Evolutionary conservation across 306 rosid genomes (phyloP).

Genomic region (Senna siamea): DNA sequence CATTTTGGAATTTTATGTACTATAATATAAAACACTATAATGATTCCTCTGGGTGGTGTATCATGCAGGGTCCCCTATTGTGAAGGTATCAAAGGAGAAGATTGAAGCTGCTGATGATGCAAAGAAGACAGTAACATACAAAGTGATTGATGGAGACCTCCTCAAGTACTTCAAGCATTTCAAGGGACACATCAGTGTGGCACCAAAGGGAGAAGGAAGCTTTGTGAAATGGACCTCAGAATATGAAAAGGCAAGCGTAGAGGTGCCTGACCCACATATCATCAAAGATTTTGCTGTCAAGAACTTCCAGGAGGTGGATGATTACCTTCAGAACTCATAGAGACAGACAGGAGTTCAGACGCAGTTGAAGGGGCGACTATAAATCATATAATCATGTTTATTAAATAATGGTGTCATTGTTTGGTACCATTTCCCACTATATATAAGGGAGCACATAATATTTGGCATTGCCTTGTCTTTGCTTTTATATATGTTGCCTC

Average conservation of each 20-base stretch:
- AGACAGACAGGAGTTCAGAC: too few relatives aligned
- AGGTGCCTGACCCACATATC: conserved; percentile 63
- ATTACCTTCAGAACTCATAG: conserved; percentile 50
- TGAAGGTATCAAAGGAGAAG: conserved; percentile 64
- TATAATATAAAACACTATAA: too few relatives aligned
- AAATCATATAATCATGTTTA: conserved; percentile 13
- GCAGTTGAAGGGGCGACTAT: too few relatives aligned
- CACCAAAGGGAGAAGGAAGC: conserved; percentile 61
- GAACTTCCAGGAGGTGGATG: conserved; percentile 78
- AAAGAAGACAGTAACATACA: conserved; percentile 54
- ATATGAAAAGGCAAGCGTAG: conserved; percentile 56
- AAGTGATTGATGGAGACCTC: conserved; percentile 76
- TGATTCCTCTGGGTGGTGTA: too few relatives aligned
- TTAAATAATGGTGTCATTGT: too few relatives aligned
- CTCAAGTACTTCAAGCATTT: conserved; percentile 70
- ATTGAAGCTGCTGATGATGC: conserved; percentile 60
- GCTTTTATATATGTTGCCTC: too few relatives aligned
- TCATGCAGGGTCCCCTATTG: conserved; percentile 61
- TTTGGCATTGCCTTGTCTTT: too few relatives aligned
- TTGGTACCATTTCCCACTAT: too few relatives aligned
- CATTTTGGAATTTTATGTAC: too few relatives aligned
- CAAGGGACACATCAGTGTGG: conserved; percentile 54
- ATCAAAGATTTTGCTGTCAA: conserved; percentile 76
- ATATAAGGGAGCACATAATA: too few relatives aligned
- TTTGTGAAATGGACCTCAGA: conserved; percentile 70